A percentile compares a stretch with the other conserved stretches of the same genome.
Evolutionary conservation across 441 rosid genomes (phyloP).

Genomic region (Adansonia grandidieri): DNA sequence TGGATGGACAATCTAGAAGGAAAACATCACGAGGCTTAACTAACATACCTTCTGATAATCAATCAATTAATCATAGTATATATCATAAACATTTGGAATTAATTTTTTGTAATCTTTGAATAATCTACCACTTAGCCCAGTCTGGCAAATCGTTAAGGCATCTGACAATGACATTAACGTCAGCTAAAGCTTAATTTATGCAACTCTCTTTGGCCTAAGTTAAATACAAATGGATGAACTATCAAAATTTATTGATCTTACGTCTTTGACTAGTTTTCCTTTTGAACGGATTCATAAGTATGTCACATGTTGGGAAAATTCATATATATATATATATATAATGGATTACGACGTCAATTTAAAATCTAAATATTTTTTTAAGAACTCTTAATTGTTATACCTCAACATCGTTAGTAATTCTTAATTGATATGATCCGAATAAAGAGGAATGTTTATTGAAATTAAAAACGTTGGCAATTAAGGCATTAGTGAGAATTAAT

Average conservation of each 20-base stretch:
- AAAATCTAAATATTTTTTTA: neutral
- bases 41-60: neutral
- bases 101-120: conserved; percentile 18
- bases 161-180: conserved; percentile 10
- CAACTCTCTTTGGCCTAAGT: neutral
- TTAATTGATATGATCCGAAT: too few relatives aligned
- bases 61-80: neutral
- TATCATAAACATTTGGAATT: neutral
- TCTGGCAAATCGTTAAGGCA: neutral
- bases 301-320: neutral
- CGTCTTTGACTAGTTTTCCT: conserved; percentile 23
- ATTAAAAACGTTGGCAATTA: too few relatives aligned
- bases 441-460: neutral
- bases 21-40: neutral
- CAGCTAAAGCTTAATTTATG: neutral
- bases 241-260: conserved; percentile 16
- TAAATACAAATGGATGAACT: neutral
- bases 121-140: neutral
- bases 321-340: neutral
- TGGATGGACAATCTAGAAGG: conserved; percentile 1
- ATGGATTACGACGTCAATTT: neutral
- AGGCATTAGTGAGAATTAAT: too few relatives aligned
- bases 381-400: too few relatives aligned
- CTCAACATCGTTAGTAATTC: too few relatives aligned
- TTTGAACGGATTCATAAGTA: neutral